Evolutionary conservation across 257 asterid genomes (phyloP).

Genomic region (Petrea volubilis): DNA sequence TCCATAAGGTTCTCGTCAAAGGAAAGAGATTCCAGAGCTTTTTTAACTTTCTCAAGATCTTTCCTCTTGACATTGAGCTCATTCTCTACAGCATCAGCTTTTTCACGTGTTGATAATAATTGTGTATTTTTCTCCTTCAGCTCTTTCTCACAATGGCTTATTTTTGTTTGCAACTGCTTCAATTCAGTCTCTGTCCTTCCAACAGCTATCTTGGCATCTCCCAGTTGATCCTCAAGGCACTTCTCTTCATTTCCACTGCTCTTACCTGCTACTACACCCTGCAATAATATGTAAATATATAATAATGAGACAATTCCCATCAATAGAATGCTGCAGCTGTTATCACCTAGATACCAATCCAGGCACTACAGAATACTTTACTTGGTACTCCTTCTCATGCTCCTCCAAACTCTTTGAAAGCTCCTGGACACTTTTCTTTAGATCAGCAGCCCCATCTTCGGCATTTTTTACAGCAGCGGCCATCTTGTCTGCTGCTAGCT

Average conservation of each 20-base stretch:
- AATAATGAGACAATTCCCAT: slow-evolving; percentile 7
- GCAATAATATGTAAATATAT: slow-evolving; percentile 11
- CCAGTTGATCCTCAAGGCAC: slow-evolving; percentile 97
- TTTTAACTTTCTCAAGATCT: slow-evolving; percentile 68
- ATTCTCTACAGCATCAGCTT: slow-evolving; percentile 72
- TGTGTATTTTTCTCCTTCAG: slow-evolving; percentile 65
- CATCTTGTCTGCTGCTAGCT: slow-evolving; percentile 75
- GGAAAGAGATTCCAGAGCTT: slow-evolving; percentile 63
- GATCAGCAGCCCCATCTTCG: slow-evolving; percentile 87
- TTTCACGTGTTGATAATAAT: slow-evolving; percentile 64
- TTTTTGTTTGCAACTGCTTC: slow-evolving; percentile 90
- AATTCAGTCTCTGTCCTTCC: slow-evolving; percentile 89
- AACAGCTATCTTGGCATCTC: slow-evolving; percentile 88
- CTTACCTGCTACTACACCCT: slow-evolving; percentile 98
- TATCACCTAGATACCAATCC: not conserved
- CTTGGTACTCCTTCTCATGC: slow-evolving; percentile 91
- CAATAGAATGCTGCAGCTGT: slow-evolving; percentile 1
- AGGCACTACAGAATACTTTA: slow-evolving; percentile 25
- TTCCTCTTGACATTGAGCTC: slow-evolving; percentile 61
- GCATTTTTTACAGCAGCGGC: slow-evolving; percentile 64
- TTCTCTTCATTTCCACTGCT: slow-evolving; percentile 95
- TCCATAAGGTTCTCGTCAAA: slow-evolving; percentile 85
- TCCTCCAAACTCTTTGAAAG: slow-evolving; percentile 85
- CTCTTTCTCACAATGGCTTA: slow-evolving; percentile 84
- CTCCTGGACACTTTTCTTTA: slow-evolving; percentile 59